Base-by-base conservation (phyloP, 2,329 filamentous ascomycete genomes). In the Tolypocladium tropicale region DNA sequence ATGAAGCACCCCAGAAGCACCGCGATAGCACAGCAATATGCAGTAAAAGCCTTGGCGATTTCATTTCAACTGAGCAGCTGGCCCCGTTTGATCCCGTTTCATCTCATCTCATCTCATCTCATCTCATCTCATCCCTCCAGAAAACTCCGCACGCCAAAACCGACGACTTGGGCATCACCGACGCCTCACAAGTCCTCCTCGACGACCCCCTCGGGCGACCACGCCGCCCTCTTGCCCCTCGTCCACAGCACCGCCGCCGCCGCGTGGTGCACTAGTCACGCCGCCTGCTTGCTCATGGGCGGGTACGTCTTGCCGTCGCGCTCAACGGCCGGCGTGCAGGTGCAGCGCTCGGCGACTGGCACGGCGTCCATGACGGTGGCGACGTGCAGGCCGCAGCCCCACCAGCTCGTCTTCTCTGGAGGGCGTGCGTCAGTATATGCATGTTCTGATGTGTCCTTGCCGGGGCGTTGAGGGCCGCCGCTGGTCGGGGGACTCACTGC, bases 331-430 rank as follows among this genome's bases (percentile, higher is more conserved):
- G 86, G 85, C 63, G 78, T 74, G 67, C 86, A 90, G 28, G 73
- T 75, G 74, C 87, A 90, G 71, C 85, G 80, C 43, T 88, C 76
- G 6, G 74, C 70, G 37, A 75, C 71, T 5, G 83, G 77, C 48
- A 89, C 68, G 30, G 68, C 64, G 67, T 85, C 80, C 74, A 90
- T 81, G 62, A 89, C 84, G 18, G 68, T 68, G 14, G 80, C 72
- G 61, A 87, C 74, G 71, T 88, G 82, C 58, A 63, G 74, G 59
- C 84, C 84, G 69, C 85, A 88, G 59, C 84, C 85, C 72, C 76
- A 81, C 85, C 85, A 88, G 55, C 81, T 79, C 43, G 72, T 70
- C 66, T 85, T 85, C 58, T 76, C 83, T 83, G 57, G 14, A 9
- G 25, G 16, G 46, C 3, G 43, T 18, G 16, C 4, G 23, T 46